A percentile compares a stretch with the other conserved stretches of the same genome.
Evolutionary conservation across 768 basidiomycete species (phyloP).

Genomic region (Cantharellus cinnabarinus): DNA sequence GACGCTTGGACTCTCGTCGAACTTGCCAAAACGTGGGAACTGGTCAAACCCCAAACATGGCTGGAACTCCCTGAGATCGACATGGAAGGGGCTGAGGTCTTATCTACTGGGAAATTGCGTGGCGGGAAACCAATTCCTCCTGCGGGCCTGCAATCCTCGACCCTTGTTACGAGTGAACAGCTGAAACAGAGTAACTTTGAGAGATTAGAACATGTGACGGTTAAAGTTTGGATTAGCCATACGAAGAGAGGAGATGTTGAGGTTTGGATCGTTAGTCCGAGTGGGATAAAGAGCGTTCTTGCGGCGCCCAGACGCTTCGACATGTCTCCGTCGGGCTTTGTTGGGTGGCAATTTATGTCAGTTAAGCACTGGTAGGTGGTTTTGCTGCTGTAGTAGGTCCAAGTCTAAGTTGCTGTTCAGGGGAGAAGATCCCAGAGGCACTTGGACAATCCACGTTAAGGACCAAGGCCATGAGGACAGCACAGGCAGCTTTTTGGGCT

Average conservation of each 20-base stretch:
- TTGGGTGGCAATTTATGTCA: slow-evolving; percentile 97
- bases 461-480: slow-evolving; percentile 46
- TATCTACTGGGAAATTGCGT: slow-evolving; percentile 28
- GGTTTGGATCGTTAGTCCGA: slow-evolving; percentile 68
- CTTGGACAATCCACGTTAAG: slow-evolving; percentile 74
- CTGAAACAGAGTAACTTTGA: slow-evolving; percentile 64
- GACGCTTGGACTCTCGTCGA: slow-evolving; percentile 69
- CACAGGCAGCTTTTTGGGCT: slow-evolving; percentile 58
- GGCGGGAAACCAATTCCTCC: slow-evolving; percentile 47
- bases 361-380: slow-evolving; percentile 81
- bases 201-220: slow-evolving; percentile 74
- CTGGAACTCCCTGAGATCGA: slow-evolving; percentile 54
- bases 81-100: slow-evolving; percentile 38
- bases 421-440: slow-evolving; percentile 81
- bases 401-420: slow-evolving; percentile 21
- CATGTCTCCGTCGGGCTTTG: slow-evolving; percentile 42
- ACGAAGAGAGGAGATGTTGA: slow-evolving; percentile 76
- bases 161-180: slow-evolving; percentile 45
- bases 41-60: slow-evolving; percentile 92
- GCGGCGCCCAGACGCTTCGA: slow-evolving; percentile 54
- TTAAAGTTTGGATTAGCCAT: slow-evolving; percentile 88
- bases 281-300: slow-evolving; percentile 66
- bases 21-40: slow-evolving; percentile 59
- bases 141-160: slow-evolving; percentile 42
- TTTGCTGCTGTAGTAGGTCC: neutral